Evolutionary conservation across 1,284 basidiomycete genomes (phyloP).

Genomic region (Ceratobasidium sp.): DNA sequence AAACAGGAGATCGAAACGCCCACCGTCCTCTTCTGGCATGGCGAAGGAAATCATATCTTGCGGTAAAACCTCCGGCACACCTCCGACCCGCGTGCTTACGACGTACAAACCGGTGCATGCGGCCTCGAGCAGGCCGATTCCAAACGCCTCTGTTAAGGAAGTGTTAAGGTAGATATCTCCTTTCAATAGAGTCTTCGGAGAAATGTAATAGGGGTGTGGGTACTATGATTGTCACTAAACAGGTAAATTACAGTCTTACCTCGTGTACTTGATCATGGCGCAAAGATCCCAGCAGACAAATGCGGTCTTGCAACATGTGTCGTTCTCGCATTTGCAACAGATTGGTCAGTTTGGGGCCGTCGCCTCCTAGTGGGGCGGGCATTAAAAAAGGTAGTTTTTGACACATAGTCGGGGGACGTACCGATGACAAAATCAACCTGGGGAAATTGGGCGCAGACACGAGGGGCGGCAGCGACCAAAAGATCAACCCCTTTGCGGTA

Average conservation of each 20-base stretch:
- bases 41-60: conserved; percentile 95
- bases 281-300: conserved; percentile 88
- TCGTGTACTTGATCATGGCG: conserved; percentile 84
- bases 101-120: conserved; percentile 95
- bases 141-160: conserved; percentile 96
- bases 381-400: conserved; percentile 1
- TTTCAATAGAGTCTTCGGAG: conserved; percentile 77
- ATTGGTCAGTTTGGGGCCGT: conserved; percentile 96
- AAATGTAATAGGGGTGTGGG: conserved; percentile 7
- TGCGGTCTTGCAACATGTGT: conserved; percentile 88
- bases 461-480: conserved; percentile 90
- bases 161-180: conserved; percentile 97
- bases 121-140: conserved; percentile 96
- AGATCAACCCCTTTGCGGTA: conserved; percentile 98
- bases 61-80: conserved; percentile 95
- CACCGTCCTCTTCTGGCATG: conserved; percentile 85
- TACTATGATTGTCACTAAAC: not conserved
- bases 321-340: conserved; percentile 97
- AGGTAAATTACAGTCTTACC: conserved; percentile 58
- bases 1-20: conserved; percentile 49
- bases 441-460: conserved; percentile 87
- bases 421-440: conserved; percentile 92
- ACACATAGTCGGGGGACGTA: conserved; percentile 57
- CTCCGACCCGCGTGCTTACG: conserved; percentile 94
- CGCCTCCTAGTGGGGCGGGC: conserved; percentile 71